A percentile compares a stretch with the other conserved stretches of the same genome.
Evolutionary conservation across 768 basidiomycete genomes (phyloP).

Genomic region (Tricholoma sp.): DNA sequence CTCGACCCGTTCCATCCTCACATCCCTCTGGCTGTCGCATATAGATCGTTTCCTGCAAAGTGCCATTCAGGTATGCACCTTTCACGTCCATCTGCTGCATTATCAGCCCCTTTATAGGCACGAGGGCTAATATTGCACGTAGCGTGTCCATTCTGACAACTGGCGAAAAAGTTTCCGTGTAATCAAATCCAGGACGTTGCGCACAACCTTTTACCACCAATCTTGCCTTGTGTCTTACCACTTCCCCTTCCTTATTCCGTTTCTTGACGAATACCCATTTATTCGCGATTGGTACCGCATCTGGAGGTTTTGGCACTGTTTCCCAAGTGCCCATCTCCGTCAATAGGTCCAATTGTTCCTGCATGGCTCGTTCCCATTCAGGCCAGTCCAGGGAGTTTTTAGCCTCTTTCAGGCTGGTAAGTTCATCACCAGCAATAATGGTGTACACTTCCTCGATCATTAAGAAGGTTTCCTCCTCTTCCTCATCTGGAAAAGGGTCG

Average conservation of each 20-base stretch:
- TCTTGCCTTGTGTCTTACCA: slow-evolving; percentile 27
- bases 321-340: too few species aligned
- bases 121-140: slow-evolving; percentile 19
- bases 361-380: too few species aligned
- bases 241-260: slow-evolving; percentile 19
- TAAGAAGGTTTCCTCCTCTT: too few species aligned
- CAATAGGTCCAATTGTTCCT: too few species aligned
- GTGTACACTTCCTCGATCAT: too few species aligned
- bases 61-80: background rate
- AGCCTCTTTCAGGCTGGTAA: too few species aligned
- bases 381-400: too few species aligned
- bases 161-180: slow-evolving; percentile 21
- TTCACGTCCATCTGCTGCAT: too few species aligned
- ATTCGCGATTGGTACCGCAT: slow-evolving; percentile 2
- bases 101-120: slow-evolving; percentile 1
- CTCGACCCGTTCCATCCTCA: slow-evolving; percentile 5
- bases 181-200: slow-evolving; percentile 30
- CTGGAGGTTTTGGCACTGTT: too few species aligned
- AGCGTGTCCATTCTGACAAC: slow-evolving; percentile 11
- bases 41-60: slow-evolving; percentile 23
- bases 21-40: slow-evolving; percentile 25
- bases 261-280: slow-evolving; percentile 21
- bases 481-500: too few species aligned
- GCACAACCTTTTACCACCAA: slow-evolving; percentile 32
- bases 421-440: too few species aligned